Conservation (phyloP, 2,329 filamentous ascomycete genomes). For the Fusarium begoniae region DNA sequence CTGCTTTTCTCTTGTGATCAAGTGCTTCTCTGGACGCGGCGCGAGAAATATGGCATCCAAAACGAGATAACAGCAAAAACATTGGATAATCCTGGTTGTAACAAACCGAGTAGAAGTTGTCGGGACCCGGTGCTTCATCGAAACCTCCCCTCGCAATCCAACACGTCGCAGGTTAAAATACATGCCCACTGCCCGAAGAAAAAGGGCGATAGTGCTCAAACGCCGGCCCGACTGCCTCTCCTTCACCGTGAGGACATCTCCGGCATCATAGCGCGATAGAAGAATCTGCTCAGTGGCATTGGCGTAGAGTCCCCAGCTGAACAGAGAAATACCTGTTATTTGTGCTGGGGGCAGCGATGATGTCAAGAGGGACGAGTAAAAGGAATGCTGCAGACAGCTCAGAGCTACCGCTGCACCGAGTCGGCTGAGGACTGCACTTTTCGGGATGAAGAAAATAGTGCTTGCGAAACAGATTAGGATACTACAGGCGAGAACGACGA, state of each 20-base stretch:
- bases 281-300: not conserved
- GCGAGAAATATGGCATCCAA: not conserved
- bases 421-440: not conserved
- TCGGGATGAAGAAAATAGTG: not conserved
- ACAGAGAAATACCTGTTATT: not conserved
- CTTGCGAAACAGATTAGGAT: not conserved
- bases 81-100: not conserved
- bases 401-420: not conserved
- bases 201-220: fast-evolving
- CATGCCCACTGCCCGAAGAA: not conserved
- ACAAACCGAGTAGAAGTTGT: not conserved
- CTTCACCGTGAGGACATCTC: not conserved
- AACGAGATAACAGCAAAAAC: not conserved
- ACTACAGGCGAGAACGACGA: not conserved
- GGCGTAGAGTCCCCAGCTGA: not conserved
- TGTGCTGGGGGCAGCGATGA: not conserved
- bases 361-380: not conserved
- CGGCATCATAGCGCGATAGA: not conserved
- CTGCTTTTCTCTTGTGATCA: not conserved
- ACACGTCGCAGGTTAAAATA: not conserved
- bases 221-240: fast-evolving
- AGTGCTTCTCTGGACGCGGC: not conserved
- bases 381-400: not conserved
- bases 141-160: not conserved
- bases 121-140: not conserved